Evolutionary conservation across 371 early-diverging fungal species (phyloP), one percentile per base, ranked within the genome.

Genomic region (Syncephalastrum sp.): DNA sequence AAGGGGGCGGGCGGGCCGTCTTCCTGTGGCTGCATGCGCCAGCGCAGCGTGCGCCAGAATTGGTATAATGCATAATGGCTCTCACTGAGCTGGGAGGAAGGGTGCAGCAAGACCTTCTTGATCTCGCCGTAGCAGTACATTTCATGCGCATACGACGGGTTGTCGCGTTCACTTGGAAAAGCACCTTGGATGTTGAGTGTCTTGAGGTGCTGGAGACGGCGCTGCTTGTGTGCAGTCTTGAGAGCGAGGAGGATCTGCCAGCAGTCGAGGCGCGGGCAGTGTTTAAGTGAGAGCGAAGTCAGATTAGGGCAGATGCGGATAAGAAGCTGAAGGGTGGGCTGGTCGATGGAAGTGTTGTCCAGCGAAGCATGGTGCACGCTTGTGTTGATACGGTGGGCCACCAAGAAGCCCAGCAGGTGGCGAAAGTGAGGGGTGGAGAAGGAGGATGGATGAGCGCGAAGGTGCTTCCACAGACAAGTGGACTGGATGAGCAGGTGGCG

Each of bases 31-130:
- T 45, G 49, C 53, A 53, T 48, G 4, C 53, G 53, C 14, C 42
- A 52, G 3, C 53, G 41, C 43, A 53, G 21, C 15, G 47, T 14
- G 47, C 21, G 21, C 59, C 53, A 57, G 33, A 57, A 57, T 24
- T 57, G 57, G 41, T 57, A 57, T 15, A 57, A 43, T 21, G 57
- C 50, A 44, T 57, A 57, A 7, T 57, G 57, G 14, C 43, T 51
- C 29, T 53, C 53, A 21, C 53, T 53, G 13, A 59, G 47, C n/a
- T 53, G 19, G 42, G 21, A 16, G 19, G 23, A 24, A 43, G n/a
- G 33, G 4, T 23, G 5, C n/a, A 48, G 38, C 25, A 59, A 41
- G n/a, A 47, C 16, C 29, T 48, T 42, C 24, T 53, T 53, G 17
- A 59, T 59, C 38, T 27, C 27, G 4, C 53, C 53, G 33, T 59